Percentiles rank a stretch among this genome's conserved stretches.
phyloP scores from a whole-genome alignment of 1,139 yeast genomes.

The Ogataea hybrid region DNA sequence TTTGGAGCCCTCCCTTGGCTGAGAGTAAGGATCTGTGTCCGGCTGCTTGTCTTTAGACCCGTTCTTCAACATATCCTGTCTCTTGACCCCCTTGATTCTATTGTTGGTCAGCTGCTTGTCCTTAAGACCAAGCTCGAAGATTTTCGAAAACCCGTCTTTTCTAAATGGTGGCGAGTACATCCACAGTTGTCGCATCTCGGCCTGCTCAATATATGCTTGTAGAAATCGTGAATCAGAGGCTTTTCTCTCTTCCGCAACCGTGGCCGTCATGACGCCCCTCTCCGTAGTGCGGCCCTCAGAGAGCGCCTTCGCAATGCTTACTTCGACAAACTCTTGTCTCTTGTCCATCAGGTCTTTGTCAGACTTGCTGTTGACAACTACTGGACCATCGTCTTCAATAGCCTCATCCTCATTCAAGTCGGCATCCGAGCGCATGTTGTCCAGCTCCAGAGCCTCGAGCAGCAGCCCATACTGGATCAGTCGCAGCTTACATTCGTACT shows the following conservation, averaged over 20 bases:
- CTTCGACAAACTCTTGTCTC: constrained; percentile 70
- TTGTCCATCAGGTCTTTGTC: constrained; percentile 39
- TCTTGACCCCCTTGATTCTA: constrained; percentile 72
- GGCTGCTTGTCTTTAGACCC: constrained; percentile 26
- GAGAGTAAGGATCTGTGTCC: constrained; percentile 30
- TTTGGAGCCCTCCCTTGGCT: constrained; percentile 70
- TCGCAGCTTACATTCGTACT: constrained; percentile 72
- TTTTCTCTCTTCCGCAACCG: constrained; percentile 87
- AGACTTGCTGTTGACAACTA: constrained; percentile 28
- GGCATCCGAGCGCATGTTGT: constrained; percentile 49
- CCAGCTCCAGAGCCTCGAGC: constrained; percentile 73
- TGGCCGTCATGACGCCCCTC: constrained; percentile 73
- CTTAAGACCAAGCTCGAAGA: constrained; percentile 81
- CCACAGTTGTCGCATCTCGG: constrained; percentile 92
- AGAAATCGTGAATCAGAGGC: constrained; percentile 67
- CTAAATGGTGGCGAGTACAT: constrained; percentile 93
- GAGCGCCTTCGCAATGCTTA: constrained; percentile 70
- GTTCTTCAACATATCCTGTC: constrained; percentile 65
- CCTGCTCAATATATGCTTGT: constrained; percentile 68
- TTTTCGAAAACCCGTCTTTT: constrained; percentile 91
- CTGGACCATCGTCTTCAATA: constrained; percentile 34
- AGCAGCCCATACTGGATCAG: constrained; percentile 87
- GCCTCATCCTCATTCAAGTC: constrained; percentile 40
- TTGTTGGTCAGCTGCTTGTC: constrained; percentile 82
- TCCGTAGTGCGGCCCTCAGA: constrained; percentile 70